Evolutionary conservation across 1,139 yeast species (phyloP).

Genomic region (Debaryomycetaceae sp.): DNA sequence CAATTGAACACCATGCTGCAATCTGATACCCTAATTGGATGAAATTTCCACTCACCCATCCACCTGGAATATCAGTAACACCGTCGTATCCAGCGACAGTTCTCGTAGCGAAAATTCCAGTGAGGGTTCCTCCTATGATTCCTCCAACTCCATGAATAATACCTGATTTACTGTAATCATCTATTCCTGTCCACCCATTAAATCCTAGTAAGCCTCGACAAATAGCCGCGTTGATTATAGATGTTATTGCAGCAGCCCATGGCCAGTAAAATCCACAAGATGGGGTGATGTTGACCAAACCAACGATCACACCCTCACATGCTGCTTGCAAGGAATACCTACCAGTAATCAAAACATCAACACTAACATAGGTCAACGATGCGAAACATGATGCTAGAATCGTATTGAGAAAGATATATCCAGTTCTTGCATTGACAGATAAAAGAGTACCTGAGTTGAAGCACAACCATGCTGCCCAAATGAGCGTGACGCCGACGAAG

Average conservation of each 20-base stretch:
- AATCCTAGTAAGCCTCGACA: conserved; percentile 36
- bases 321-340: conserved; percentile 44
- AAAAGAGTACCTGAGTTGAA: conserved; percentile 50
- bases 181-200: conserved; percentile 42
- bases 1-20: conserved; percentile 37
- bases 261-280: conserved; percentile 50
- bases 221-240: conserved; percentile 35
- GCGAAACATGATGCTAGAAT: conserved; percentile 47
- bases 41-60: conserved; percentile 51
- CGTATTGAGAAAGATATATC: conserved; percentile 47
- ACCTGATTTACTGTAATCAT: conserved; percentile 46
- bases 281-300: conserved; percentile 50
- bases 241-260: conserved; percentile 45
- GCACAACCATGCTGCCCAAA: conserved; percentile 53
- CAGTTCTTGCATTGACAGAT: conserved; percentile 42
- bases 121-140: conserved; percentile 66
- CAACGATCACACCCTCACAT: conserved; percentile 48
- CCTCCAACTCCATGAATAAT: conserved; percentile 67
- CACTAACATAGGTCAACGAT: conserved; percentile 28
- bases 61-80: conserved; percentile 41
- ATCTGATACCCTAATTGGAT: conserved; percentile 49
- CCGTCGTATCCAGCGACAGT: conserved; percentile 54
- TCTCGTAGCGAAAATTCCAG: conserved; percentile 85
- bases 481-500: conserved; percentile 45
- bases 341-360: conserved; percentile 32